Conservation (phyloP, 345 rosid genomes). For the Boechera retrofracta region DNA sequence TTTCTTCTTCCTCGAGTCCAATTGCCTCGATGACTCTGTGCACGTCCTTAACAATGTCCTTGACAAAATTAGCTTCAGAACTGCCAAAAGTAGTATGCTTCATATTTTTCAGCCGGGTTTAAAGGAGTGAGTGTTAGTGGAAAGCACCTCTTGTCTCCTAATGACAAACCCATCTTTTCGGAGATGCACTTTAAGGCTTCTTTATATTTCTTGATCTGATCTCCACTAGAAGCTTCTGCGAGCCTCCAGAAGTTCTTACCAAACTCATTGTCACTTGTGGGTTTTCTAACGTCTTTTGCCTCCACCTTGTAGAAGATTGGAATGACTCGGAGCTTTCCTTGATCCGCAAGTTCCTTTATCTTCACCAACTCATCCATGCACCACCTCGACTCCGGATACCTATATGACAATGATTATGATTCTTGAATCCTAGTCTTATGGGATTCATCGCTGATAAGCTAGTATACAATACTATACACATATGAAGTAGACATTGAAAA, state of each 20-base stretch:
- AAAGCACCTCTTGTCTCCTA: neutral
- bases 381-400: neutral
- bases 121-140: neutral
- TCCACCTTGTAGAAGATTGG: neutral
- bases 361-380: conserved; percentile 9
- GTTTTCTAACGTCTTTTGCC: neutral
- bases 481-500: neutral
- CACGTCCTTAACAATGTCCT: too few species aligned
- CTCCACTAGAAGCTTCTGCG: neutral
- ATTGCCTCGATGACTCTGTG: too few species aligned
- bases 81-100: too few species aligned
- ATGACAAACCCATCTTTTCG: neutral
- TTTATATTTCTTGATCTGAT: too few species aligned
- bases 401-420: neutral
- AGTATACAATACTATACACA: too few species aligned
- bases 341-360: neutral
- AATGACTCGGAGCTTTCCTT: neutral
- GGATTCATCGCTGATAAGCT: too few species aligned
- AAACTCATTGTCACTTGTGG: too few species aligned
- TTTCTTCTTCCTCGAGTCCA: too few species aligned
- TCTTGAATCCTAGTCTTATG: neutral
- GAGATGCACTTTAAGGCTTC: too few species aligned
- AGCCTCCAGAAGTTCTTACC: neutral
- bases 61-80: too few species aligned
- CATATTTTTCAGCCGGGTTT: neutral